Conservation (phyloP, 768 basidiomycete species). For the Macrolepiota albuminosa region DNA sequence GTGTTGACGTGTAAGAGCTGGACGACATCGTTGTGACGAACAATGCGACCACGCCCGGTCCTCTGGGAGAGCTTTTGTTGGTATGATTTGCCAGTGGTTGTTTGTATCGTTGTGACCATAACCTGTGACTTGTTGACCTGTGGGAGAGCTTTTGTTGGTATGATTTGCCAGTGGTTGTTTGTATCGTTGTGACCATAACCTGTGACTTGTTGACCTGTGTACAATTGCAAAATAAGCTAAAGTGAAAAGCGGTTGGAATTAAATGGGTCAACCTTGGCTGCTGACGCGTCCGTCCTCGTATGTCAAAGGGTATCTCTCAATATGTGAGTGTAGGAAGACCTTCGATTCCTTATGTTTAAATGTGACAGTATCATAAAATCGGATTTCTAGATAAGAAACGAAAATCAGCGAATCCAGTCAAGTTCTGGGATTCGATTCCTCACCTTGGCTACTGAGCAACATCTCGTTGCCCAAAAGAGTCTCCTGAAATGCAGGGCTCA, state of each 20-base stretch:
- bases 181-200: constrained; percentile 91
- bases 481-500: constrained; percentile 98
- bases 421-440: constrained; percentile 11
- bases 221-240: constrained; percentile 1
- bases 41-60: constrained; percentile 87
- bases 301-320: constrained; percentile 84
- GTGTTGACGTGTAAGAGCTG: constrained; percentile 88
- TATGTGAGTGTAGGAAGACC: constrained; percentile 90
- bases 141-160: constrained; percentile 93
- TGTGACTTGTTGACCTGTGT: constrained; percentile 87
- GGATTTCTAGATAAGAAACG: constrained; percentile 62
- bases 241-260: neutral
- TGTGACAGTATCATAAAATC: constrained; percentile 85
- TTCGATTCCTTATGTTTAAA: constrained; percentile 92
- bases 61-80: constrained; percentile 94
- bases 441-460: constrained; percentile 88
- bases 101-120: constrained; percentile 93
- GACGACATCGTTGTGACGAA: constrained; percentile 84
- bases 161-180: constrained; percentile 94
- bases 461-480: constrained; percentile 90
- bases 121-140: constrained; percentile 93
- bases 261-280: constrained; percentile 64
- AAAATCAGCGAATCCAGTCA: neutral
- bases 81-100: constrained; percentile 94
- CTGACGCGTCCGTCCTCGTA: constrained; percentile 96